Percentiles rank a stretch among this genome's conserved stretches.
Conservation (phyloP, 306 rosid species). For the Inga leiocalycina region DNA sequence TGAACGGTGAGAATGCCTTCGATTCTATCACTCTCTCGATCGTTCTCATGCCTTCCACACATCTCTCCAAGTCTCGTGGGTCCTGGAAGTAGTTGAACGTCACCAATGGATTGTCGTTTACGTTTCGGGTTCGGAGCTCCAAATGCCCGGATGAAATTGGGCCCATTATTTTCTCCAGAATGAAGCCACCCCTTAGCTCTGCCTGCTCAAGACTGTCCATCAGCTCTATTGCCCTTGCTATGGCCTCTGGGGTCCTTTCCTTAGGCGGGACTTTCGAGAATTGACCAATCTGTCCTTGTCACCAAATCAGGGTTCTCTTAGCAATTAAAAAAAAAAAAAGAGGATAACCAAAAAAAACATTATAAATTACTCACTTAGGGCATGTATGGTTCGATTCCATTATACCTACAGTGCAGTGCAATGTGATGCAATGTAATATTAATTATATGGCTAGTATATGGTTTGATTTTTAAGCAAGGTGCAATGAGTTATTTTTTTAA, state of each 20-base stretch:
- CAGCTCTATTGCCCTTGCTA: slow-evolving; percentile 45
- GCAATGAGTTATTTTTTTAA: no score
- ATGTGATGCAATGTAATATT: no score
- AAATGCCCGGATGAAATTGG: slow-evolving; percentile 65
- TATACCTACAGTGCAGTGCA: no score
- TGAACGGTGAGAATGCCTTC: slow-evolving; percentile 52
- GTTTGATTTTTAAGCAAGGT: no score
- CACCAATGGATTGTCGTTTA: slow-evolving; percentile 69
- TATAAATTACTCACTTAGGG: neutral
- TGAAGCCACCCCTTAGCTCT: slow-evolving; percentile 69
- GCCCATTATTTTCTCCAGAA: slow-evolving; percentile 68
- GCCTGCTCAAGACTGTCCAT: slow-evolving; percentile 45
- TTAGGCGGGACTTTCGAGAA: slow-evolving; percentile 38
- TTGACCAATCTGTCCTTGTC: slow-evolving; percentile 42
- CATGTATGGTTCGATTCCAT: no score
- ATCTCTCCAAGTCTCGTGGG: slow-evolving; percentile 58
- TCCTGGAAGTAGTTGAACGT: slow-evolving; percentile 78
- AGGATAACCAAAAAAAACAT: no score
- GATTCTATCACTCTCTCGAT: slow-evolving; percentile 59
- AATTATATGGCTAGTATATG: no score
- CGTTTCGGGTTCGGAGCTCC: slow-evolving; percentile 59
- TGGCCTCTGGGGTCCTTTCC: slow-evolving; percentile 61
- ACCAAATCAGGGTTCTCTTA: neutral
- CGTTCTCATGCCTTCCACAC: slow-evolving; percentile 57
- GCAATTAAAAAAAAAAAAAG: neutral